Percentiles rank a stretch among this genome's conserved stretches.
phyloP scores from a whole-genome alignment of 108 stramenopile species.

The Fragilariopsis cylindrus region DNA sequence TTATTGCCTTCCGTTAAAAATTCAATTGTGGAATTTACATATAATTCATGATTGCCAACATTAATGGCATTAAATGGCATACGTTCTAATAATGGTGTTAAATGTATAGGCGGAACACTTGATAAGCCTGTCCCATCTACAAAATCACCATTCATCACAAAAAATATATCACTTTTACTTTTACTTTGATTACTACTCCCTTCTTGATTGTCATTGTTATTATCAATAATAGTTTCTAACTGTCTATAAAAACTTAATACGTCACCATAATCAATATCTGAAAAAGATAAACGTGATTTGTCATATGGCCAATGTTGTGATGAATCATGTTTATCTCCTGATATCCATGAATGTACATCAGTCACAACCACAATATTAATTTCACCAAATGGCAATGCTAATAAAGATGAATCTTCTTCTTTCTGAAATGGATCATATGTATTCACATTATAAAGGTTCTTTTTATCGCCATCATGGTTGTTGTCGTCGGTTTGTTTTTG shows the following conservation, averaged over 20 bases:
- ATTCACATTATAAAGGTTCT: too few species aligned
- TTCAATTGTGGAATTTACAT: constrained; percentile 36
- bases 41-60: constrained; percentile 80
- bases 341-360: constrained; percentile 83
- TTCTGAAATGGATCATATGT: not conserved
- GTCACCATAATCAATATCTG: constrained; percentile 69
- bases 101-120: constrained; percentile 42
- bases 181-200: not conserved
- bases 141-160: constrained; percentile 88
- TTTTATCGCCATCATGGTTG: too few species aligned
- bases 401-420: not conserved
- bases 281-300: not conserved
- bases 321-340: constrained; percentile 52
- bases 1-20: constrained; percentile 1
- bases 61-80: constrained; percentile 78
- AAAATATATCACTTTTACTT: constrained; percentile 44
- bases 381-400: constrained; percentile 20
- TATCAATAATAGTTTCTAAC: constrained; percentile 18
- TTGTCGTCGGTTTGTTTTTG: too few species aligned
- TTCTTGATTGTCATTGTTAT: too few species aligned
- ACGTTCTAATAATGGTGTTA: constrained; percentile 58
- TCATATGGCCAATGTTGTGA: constrained; percentile 23
- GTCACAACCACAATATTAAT: constrained; percentile 76
- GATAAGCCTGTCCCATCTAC: constrained; percentile 77
- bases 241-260: constrained; percentile 59